A percentile compares a stretch with the other conserved stretches of the same genome.
phyloP scores from a whole-genome alignment of 169 alveolate genomes.

The Cryptosporidium felis region DNA sequence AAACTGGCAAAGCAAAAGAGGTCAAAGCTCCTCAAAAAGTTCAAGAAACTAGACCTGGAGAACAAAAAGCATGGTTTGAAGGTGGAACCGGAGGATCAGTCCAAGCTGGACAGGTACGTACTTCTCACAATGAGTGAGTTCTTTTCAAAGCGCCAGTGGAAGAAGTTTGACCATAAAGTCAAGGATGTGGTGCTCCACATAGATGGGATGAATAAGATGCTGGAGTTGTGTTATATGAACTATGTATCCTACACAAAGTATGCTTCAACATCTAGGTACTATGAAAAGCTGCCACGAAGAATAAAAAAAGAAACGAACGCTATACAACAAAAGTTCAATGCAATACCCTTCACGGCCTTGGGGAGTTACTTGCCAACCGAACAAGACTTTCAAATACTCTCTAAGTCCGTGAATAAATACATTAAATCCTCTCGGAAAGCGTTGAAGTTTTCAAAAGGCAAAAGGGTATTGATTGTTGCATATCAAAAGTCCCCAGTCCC shows the following conservation, averaged over 20 bases:
- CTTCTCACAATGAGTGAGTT: slow-evolving; percentile 51
- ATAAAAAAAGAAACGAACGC: slow-evolving; percentile 45
- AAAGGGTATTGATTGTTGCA: slow-evolving; percentile 41
- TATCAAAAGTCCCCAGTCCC: slow-evolving; percentile 47
- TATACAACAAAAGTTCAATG: slow-evolving; percentile 47
- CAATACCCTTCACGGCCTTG: slow-evolving; percentile 59
- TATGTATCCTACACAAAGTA: slow-evolving; percentile 28
- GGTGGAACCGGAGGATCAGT: slow-evolving; percentile 34
- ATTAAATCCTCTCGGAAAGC: neutral
- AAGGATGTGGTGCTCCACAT: slow-evolving; percentile 43
- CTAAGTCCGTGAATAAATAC: slow-evolving; percentile 9
- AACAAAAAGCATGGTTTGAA: slow-evolving; percentile 25
- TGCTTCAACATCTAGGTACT: slow-evolving; percentile 52
- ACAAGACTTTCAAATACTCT: slow-evolving; percentile 15
- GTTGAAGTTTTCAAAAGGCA: slow-evolving; percentile 44
- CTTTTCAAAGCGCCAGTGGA: slow-evolving; percentile 46
- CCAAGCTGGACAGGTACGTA: slow-evolving; percentile 28
- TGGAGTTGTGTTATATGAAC: slow-evolving; percentile 32
- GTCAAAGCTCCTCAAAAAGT: slow-evolving; percentile 3
- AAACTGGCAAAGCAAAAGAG: neutral
- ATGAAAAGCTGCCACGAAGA: slow-evolving; percentile 39
- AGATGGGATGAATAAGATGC: slow-evolving; percentile 40
- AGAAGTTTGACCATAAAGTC: slow-evolving; percentile 26
- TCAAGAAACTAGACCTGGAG: slow-evolving; percentile 46
- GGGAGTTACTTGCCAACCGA: slow-evolving; percentile 66